These are phyloP conservation scores for Xylariales sp. DNA, from an alignment of 2,329 filamentous ascomycete species.

Conservation along the genomic window DNA sequence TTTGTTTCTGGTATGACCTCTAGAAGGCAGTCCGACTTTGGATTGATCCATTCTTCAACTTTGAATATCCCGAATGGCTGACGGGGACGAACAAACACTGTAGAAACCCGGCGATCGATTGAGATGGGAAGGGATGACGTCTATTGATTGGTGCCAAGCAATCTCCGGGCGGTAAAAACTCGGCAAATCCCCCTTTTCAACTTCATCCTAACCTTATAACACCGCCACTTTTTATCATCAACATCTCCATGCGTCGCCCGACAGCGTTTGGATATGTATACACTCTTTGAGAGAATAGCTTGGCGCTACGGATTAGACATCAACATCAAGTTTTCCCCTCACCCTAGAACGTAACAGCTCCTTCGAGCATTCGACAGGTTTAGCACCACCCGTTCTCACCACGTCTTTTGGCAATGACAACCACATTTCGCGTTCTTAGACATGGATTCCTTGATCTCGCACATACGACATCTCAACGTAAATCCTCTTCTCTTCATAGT, in stretches of 20 bases:
- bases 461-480: conserved; percentile 17
- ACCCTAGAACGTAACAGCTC: not conserved
- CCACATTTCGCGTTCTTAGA: not conserved
- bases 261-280: not conserved
- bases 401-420: not conserved
- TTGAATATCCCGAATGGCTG: not conserved
- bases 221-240: not conserved
- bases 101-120: not conserved
- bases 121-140: conserved; percentile 27
- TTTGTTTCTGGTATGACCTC: conserved; percentile 46
- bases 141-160: conserved; percentile 22
- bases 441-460: conserved; percentile 27
- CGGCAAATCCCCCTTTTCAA: conserved; percentile 30
- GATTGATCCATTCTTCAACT: conserved; percentile 41
- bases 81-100: not conserved
- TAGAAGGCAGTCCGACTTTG: conserved; percentile 32
- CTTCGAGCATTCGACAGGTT: not conserved
- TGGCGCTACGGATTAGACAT: not conserved
- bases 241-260: not conserved
- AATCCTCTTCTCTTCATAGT: conserved; percentile 9
- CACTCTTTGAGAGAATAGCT: not conserved
- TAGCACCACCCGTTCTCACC: not conserved
- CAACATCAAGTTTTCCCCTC: too few species aligned
- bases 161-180: conserved; percentile 28
- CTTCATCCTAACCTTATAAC: conserved; percentile 16